Evolutionary conservation across 2,329 filamentous ascomycete genomes (phyloP).

Genomic region (Grosmannia penicillata): DNA sequence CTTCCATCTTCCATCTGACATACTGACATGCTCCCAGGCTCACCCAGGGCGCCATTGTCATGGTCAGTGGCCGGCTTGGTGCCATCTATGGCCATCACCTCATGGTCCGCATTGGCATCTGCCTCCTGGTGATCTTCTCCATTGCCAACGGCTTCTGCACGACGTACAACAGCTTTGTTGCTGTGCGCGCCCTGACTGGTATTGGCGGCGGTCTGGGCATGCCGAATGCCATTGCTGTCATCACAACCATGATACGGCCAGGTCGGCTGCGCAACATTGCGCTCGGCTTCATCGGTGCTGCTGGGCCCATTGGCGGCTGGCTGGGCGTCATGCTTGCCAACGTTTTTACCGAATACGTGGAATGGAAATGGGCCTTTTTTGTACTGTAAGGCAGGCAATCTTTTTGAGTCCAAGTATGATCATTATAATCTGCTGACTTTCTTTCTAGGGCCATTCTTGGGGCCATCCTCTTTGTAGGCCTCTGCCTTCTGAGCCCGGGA

Average conservation of each 20-base stretch:
- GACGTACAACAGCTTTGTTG: slow-evolving; percentile 25
- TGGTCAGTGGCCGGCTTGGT: slow-evolving; percentile 35
- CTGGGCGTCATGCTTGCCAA: slow-evolving; percentile 24
- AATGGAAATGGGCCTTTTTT: slow-evolving; percentile 25
- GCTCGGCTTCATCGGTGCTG: slow-evolving; percentile 30
- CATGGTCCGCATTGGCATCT: slow-evolving; percentile 27
- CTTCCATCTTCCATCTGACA: neutral
- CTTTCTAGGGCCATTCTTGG: slow-evolving; percentile 3
- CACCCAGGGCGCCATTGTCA: slow-evolving; percentile 36
- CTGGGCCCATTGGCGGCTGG: slow-evolving; percentile 28
- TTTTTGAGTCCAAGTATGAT: neutral
- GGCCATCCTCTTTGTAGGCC: slow-evolving; percentile 6
- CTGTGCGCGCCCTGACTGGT: slow-evolving; percentile 30
- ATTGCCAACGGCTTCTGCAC: slow-evolving; percentile 28
- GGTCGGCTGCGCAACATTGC: slow-evolving; percentile 28
- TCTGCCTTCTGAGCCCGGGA: slow-evolving; percentile 10
- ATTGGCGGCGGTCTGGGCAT: slow-evolving; percentile 35
- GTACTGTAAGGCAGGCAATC: neutral
- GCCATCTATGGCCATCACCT: slow-evolving; percentile 36
- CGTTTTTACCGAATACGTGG: slow-evolving; percentile 18
- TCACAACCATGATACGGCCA: slow-evolving; percentile 30
- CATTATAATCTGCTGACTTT: neutral
- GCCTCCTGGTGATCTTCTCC: slow-evolving; percentile 26
- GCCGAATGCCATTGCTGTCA: slow-evolving; percentile 35
- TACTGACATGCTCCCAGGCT: slow-evolving; percentile 18